These are phyloP conservation scores for Pichiaceae sp. DNA, from an alignment of 1,139 yeast species.

Conservation along the genomic window DNA sequence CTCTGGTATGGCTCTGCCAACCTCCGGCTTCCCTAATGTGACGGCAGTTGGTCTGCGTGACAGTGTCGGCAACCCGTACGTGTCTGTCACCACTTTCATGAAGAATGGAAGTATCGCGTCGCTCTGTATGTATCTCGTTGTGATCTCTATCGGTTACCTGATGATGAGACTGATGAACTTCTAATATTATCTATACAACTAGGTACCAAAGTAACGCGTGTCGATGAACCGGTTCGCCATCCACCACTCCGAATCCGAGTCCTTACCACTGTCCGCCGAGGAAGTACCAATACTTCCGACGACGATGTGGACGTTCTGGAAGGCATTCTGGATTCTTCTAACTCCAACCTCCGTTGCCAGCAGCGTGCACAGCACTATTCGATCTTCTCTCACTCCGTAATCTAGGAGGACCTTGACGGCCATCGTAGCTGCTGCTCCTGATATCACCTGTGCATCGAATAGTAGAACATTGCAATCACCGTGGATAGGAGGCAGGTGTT, in stretches of 20 bases:
- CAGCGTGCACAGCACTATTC: conserved; percentile 64
- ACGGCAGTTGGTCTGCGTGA: conserved; percentile 91
- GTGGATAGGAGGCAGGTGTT: conserved; percentile 41
- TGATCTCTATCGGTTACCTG: conserved; percentile 73
- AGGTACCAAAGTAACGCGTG: conserved; percentile 69
- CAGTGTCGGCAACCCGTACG: conserved; percentile 78
- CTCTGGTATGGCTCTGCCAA: conserved; percentile 92
- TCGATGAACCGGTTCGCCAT: conserved; percentile 70
- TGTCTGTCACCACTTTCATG: conserved; percentile 76
- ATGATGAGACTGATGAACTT: conserved; percentile 40
- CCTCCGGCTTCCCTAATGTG: conserved; percentile 94
- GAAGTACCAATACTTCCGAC: conserved; percentile 56
- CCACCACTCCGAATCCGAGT: conserved; percentile 43
- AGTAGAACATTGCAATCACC: conserved; percentile 43
- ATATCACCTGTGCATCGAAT: conserved; percentile 79
- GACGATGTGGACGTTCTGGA: conserved; percentile 51
- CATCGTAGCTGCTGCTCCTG: conserved; percentile 95
- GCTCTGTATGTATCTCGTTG: conserved; percentile 55
- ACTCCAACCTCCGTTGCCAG: conserved; percentile 77
- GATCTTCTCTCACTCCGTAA: conserved; percentile 57
- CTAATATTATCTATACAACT: conserved; percentile 5
- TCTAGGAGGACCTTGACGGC: conserved; percentile 83
- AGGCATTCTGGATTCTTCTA: conserved; percentile 67
- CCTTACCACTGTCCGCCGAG: conserved; percentile 17
- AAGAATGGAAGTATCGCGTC: conserved; percentile 87